A percentile compares a stretch with the other conserved stretches of the same genome.
phyloP scores from a whole-genome alignment of 2,329 filamentous ascomycete species.

The Colletotrichum theobromicola region DNA sequence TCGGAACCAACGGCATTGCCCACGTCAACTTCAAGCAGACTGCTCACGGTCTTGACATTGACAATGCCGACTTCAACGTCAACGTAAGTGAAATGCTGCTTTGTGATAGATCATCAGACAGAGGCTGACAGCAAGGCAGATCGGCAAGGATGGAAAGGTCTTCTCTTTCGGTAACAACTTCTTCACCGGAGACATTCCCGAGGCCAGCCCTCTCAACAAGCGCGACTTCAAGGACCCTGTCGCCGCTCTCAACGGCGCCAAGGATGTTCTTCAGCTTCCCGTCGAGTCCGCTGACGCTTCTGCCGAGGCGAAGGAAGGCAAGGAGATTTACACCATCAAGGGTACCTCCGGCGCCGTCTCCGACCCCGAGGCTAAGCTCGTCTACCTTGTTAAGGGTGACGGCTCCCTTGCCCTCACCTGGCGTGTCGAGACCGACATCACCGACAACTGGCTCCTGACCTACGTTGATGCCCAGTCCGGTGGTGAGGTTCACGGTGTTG shows the following conservation, averaged over 20 bases:
- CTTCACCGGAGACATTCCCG: slow-evolving; percentile 47
- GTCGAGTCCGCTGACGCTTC: slow-evolving; percentile 30
- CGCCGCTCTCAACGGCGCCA: slow-evolving; percentile 46
- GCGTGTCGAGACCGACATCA: slow-evolving; percentile 58
- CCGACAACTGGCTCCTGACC: slow-evolving; percentile 56
- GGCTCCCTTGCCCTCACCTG: slow-evolving; percentile 51
- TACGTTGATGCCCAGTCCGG: slow-evolving; percentile 54
- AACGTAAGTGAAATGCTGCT: slow-evolving; percentile 45
- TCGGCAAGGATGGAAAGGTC: slow-evolving; percentile 51
- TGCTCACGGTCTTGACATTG: slow-evolving; percentile 55
- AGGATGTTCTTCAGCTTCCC: slow-evolving; percentile 36
- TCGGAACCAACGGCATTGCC: slow-evolving; percentile 53
- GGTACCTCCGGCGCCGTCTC: slow-evolving; percentile 49
- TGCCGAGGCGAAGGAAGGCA: slow-evolving; percentile 28
- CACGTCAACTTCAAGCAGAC: slow-evolving; percentile 63
- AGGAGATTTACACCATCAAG: slow-evolving; percentile 41
- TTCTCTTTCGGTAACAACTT: slow-evolving; percentile 58
- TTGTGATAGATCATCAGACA: not conserved
- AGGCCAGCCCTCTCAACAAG: slow-evolving; percentile 40
- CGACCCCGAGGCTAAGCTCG: slow-evolving; percentile 54
- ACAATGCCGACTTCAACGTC: slow-evolving; percentile 60
- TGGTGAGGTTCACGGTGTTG: slow-evolving; percentile 49
- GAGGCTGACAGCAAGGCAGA: slow-evolving; percentile 30
- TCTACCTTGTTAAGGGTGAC: slow-evolving; percentile 53
- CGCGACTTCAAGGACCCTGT: slow-evolving; percentile 47